These are phyloP conservation scores for Penicillium sp. DNA, from an alignment of 2,329 filamentous ascomycete genomes.

Conservation along the genomic window DNA sequence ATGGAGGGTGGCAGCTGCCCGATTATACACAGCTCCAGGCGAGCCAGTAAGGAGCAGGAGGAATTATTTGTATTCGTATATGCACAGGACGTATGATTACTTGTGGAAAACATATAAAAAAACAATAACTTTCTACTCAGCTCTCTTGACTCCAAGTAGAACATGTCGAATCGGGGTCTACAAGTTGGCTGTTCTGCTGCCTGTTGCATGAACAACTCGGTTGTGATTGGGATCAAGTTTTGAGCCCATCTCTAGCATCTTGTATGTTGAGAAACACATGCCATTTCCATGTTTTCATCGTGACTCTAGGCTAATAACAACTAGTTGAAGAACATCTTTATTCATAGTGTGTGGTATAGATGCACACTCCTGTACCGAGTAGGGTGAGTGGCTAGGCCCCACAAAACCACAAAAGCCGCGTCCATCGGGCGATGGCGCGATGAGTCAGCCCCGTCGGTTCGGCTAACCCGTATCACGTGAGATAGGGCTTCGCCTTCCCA, in stretches of 20 bases:
- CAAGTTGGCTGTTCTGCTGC: background rate
- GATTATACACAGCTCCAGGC: constrained; percentile 18
- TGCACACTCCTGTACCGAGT: no score
- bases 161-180: background rate
- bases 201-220: background rate
- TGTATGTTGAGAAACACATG: background rate
- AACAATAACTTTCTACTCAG: background rate
- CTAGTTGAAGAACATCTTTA: no score
- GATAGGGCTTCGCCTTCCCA: constrained; percentile 47
- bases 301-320: background rate
- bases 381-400: constrained; percentile 4
- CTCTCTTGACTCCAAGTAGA: background rate
- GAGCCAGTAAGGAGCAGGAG: background rate
- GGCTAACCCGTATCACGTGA: constrained; percentile 28
- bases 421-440: background rate
- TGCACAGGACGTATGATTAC: background rate
- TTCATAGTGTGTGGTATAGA: background rate
- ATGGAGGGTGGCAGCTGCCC: constrained; percentile 24
- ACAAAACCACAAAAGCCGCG: constrained; percentile 1
- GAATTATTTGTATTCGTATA: background rate
- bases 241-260: no score
- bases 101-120: no score
- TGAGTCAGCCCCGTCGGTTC: constrained; percentile 21
- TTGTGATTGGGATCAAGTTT: background rate
- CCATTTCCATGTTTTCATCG: background rate